These are phyloP conservation scores for Colletotrichum sp. DNA, from an alignment of 2,329 filamentous ascomycete genomes.

Conservation along the genomic window DNA sequence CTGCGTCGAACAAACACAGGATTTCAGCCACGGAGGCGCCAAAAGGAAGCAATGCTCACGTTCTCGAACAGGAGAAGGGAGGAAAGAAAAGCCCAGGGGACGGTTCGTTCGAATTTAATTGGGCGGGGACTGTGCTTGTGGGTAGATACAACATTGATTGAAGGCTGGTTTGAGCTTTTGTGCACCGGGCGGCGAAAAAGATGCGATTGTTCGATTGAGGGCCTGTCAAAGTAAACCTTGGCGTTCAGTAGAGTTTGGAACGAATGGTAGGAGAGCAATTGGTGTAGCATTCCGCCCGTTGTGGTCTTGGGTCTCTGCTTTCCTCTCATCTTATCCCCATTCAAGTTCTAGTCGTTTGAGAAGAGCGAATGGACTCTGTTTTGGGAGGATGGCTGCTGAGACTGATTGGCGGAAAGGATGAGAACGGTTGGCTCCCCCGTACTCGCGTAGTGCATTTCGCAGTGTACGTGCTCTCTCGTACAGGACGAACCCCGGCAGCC, in stretches of 20 bases:
- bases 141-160: neutral
- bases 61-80: neutral
- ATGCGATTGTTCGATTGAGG: neutral
- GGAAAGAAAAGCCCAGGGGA: neutral
- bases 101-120: slow-evolving; percentile 5
- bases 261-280: neutral
- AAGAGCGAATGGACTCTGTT: neutral
- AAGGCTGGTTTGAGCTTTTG: slow-evolving; percentile 8
- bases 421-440: neutral
- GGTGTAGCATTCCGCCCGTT: neutral
- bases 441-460: neutral
- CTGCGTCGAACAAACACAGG: neutral
- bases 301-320: neutral
- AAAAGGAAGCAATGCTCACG: neutral
- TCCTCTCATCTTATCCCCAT: neutral
- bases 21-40: neutral
- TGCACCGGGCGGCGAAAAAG: neutral
- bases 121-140: neutral
- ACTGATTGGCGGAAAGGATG: neutral
- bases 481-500: neutral
- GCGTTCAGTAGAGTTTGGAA: neutral
- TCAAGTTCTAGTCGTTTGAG: neutral
- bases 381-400: neutral
- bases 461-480: neutral
- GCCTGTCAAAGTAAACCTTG: neutral